Percentiles rank a stretch among this genome's conserved stretches.
Evolutionary conservation across 2,329 filamentous ascomycete species (phyloP).

Genomic region (Tolypocladium endophyticum): DNA sequence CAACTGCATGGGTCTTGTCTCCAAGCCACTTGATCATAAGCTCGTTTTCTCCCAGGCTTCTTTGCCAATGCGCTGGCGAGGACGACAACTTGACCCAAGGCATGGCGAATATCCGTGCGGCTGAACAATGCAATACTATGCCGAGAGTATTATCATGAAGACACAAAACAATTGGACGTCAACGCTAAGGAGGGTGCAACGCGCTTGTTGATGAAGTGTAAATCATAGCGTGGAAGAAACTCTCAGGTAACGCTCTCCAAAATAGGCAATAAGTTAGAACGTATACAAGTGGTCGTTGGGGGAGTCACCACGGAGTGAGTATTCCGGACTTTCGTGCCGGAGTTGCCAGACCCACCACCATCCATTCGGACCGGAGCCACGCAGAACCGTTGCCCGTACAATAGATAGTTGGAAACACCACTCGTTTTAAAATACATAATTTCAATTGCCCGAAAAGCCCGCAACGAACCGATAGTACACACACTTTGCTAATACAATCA

Average conservation of each 20-base stretch:
- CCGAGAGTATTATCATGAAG: background rate
- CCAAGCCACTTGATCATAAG: background rate
- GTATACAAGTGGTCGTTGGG: background rate
- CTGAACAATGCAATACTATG: background rate
- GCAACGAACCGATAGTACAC: no score
- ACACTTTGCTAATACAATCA: background rate
- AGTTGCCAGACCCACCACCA: background rate
- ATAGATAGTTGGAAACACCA: background rate
- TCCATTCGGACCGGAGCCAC: background rate
- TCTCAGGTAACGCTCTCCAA: background rate
- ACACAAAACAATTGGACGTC: background rate
- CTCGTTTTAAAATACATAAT: background rate
- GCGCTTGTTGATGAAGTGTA: background rate
- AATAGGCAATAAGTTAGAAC: background rate
- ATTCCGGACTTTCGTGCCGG: background rate
- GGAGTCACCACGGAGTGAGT: background rate
- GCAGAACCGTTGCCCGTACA: background rate
- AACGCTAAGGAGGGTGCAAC: background rate
- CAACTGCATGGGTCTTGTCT: background rate
- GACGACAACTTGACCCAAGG: background rate
- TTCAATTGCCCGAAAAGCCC: background rate
- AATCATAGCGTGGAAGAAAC: background rate
- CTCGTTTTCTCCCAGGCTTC: background rate
- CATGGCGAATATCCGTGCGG: background rate
- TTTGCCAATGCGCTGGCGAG: background rate